These are phyloP conservation scores for Xylaria telfairii DNA, from an alignment of 495 filamentous ascomycete genomes.

Conservation along the genomic window DNA sequence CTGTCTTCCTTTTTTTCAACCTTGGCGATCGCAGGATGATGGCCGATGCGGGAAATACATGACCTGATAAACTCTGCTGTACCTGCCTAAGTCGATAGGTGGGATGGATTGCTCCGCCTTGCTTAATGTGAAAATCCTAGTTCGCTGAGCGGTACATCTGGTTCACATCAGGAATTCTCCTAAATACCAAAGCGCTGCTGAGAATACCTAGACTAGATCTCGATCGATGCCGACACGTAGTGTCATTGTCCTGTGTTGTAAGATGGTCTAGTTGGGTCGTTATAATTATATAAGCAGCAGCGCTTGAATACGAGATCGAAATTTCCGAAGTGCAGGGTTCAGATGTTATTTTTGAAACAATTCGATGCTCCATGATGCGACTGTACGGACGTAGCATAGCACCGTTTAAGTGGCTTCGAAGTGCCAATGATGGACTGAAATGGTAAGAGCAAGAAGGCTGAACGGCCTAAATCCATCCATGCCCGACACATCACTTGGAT, in stretches of 20 bases:
- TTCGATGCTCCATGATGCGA: not conserved
- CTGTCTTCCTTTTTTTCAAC: not conserved
- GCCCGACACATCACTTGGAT: not conserved
- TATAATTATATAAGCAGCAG: not conserved
- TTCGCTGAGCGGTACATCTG: not conserved
- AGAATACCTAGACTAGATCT: too few species aligned
- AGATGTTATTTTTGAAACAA: not conserved
- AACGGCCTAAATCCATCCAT: not conserved
- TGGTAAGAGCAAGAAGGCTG: not conserved
- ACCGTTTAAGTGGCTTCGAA: not conserved
- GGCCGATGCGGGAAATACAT: too few species aligned
- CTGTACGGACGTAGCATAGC: not conserved
- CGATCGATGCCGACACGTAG: not conserved
- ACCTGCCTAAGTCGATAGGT: not conserved
- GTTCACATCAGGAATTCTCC: not conserved
- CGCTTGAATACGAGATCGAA: slow-evolving; percentile 3
- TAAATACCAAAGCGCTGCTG: not conserved
- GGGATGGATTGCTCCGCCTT: not conserved
- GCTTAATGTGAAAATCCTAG: not conserved
- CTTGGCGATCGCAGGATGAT: slow-evolving; percentile 5
- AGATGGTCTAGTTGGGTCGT: not conserved
- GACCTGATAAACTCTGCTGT: not conserved
- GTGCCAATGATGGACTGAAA: not conserved
- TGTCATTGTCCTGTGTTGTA: not conserved
- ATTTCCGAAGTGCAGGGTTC: slow-evolving; percentile 8